Percentiles rank a stretch among this genome's conserved stretches.
These are phyloP conservation scores for Aureobasidium musti DNA, from an alignment of 2,329 filamentous ascomycete genomes.

Conservation along the genomic window DNA sequence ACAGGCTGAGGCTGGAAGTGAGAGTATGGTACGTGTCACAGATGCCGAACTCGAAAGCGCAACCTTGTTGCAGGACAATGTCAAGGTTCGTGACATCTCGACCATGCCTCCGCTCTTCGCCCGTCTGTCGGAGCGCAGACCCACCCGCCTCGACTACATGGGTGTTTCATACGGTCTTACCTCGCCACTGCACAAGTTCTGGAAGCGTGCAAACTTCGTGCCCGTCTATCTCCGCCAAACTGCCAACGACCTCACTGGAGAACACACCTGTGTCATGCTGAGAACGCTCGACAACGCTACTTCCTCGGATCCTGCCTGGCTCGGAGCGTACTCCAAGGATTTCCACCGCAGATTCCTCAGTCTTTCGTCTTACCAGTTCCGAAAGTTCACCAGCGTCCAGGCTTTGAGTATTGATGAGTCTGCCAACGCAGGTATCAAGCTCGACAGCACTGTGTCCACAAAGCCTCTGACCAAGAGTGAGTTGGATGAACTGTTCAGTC, in stretches of 20 bases:
- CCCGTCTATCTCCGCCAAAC: constrained; percentile 96
- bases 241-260: constrained; percentile 91
- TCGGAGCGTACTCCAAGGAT: constrained; percentile 86
- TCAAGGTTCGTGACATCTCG: constrained; percentile 84
- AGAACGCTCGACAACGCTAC: constrained; percentile 65
- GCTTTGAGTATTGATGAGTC: constrained; percentile 88
- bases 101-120: constrained; percentile 93
- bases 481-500: constrained; percentile 76
- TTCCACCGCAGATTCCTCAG: constrained; percentile 94
- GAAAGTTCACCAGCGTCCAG: constrained; percentile 72
- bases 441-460: constrained; percentile 55
- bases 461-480: constrained; percentile 69
- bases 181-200: constrained; percentile 86
- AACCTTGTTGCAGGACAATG: constrained; percentile 79
- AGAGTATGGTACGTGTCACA: constrained; percentile 70
- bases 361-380: constrained; percentile 90
- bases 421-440: constrained; percentile 68
- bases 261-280: constrained; percentile 98
- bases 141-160: constrained; percentile 82
- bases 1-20: constrained; percentile 48
- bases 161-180: constrained; percentile 96
- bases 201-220: constrained; percentile 83
- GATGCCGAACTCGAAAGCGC: constrained; percentile 77
- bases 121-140: constrained; percentile 78
- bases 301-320: constrained; percentile 74